Conservation (phyloP, 2,329 filamentous ascomycete species). For the Penicillium psychrosexuale region DNA sequence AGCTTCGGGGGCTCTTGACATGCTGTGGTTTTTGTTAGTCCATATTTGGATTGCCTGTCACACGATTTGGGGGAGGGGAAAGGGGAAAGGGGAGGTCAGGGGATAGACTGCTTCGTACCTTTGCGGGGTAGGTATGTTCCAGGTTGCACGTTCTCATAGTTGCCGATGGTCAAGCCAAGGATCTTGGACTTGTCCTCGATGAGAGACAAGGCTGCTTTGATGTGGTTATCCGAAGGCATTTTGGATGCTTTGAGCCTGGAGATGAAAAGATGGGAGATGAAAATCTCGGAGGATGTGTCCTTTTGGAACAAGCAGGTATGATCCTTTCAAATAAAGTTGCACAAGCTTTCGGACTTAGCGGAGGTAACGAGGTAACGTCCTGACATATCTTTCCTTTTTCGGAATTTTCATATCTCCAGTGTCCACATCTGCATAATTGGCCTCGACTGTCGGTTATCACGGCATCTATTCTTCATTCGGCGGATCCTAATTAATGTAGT, state of each 20-base stretch:
- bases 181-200: constrained; percentile 35
- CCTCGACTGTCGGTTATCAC: background rate
- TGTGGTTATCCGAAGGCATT: constrained; percentile 18
- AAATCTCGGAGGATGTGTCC: background rate
- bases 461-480: background rate
- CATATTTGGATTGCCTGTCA: background rate
- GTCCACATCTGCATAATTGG: too few species aligned
- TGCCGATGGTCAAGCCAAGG: constrained; percentile 31
- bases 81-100: too few species aligned
- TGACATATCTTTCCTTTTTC: background rate
- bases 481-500: background rate
- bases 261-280: background rate
- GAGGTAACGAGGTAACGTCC: background rate
- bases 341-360: constrained; percentile 9
- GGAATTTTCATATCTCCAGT: background rate
- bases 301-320: background rate
- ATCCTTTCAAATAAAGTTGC: background rate
- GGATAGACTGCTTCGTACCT: constrained; percentile 15
- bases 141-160: constrained; percentile 26
- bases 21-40: constrained; percentile 9
- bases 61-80: background rate
- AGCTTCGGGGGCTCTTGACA: constrained; percentile 23
- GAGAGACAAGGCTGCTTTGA: constrained; percentile 21
- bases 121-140: constrained; percentile 33
- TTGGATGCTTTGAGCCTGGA: background rate